A percentile compares a stretch with the other conserved stretches of the same genome.
These are phyloP conservation scores for Trapa bicornis DNA, from an alignment of 345 rosid species.

Conservation along the genomic window DNA sequence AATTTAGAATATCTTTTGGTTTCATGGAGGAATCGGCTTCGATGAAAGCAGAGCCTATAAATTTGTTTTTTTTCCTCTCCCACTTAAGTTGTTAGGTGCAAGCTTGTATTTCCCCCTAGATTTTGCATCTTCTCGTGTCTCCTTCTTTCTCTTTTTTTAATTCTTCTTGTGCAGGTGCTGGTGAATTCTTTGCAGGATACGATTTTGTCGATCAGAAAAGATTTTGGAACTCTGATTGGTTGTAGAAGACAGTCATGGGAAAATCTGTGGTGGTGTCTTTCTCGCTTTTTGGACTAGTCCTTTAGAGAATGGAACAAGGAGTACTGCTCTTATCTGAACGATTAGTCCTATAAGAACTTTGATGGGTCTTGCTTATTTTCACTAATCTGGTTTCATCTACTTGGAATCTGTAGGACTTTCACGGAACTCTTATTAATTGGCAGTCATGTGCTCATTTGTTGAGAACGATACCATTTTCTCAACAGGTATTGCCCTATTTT, in stretches of 20 bases:
- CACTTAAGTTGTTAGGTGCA: neutral
- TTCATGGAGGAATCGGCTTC: neutral
- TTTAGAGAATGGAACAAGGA: conserved; percentile 10
- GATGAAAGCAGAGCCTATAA: neutral
- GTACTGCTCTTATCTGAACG: neutral
- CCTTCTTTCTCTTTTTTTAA: neutral
- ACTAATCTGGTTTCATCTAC: neutral
- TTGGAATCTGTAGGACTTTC: conserved; percentile 4
- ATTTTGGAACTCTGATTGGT: neutral
- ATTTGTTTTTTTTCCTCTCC: neutral
- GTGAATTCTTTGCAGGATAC: neutral
- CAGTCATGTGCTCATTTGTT: conserved; percentile 18
- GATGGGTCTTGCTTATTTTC: neutral
- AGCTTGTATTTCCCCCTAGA: neutral
- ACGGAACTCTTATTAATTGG: conserved; percentile 12
- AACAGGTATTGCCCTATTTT: conserved; percentile 7
- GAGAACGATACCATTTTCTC: conserved; percentile 17
- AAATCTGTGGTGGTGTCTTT: conserved; percentile 1
- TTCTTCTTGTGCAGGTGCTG: neutral
- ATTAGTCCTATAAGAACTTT: neutral
- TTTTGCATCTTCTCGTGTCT: neutral
- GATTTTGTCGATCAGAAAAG: neutral
- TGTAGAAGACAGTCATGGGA: conserved; percentile 2
- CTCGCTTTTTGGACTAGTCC: conserved; percentile 2
- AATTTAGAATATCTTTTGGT: neutral